Evolutionary conservation across 495 filamentous ascomycete species (phyloP).

Genomic region (Bacidia rubella): DNA sequence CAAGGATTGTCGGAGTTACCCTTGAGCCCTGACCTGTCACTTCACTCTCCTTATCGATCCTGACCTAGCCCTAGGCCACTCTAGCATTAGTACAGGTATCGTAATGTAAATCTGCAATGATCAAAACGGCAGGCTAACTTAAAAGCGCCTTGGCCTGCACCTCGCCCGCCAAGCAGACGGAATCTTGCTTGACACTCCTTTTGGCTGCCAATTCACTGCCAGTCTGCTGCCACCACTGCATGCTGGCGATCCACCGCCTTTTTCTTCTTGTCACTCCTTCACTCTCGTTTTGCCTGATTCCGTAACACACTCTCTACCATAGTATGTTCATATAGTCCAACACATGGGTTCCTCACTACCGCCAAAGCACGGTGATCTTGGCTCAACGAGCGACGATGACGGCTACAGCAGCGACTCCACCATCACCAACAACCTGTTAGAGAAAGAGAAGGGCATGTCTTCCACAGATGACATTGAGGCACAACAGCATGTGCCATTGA

Average conservation of each 20-base stretch:
- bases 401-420: conserved; percentile 5
- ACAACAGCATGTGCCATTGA: background rate
- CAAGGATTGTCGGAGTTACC: too few species aligned
- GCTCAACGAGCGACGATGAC: background rate
- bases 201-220: background rate
- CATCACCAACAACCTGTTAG: conserved; percentile 3
- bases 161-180: too few species aligned
- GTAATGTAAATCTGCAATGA: too few species aligned
- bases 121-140: too few species aligned
- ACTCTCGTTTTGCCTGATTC: background rate
- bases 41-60: too few species aligned
- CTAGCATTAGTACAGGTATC: too few species aligned
- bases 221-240: background rate
- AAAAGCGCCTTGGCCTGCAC: too few species aligned
- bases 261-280: background rate
- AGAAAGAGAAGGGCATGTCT: conserved; percentile 6
- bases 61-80: too few species aligned
- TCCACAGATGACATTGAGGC: background rate
- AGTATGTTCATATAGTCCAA: background rate
- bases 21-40: too few species aligned
- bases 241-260: background rate
- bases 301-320: background rate
- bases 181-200: background rate
- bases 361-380: background rate
- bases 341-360: conserved; percentile 5